These are phyloP conservation scores for Termitomyces sp. DNA, from an alignment of 768 basidiomycete species.

Conservation along the genomic window DNA sequence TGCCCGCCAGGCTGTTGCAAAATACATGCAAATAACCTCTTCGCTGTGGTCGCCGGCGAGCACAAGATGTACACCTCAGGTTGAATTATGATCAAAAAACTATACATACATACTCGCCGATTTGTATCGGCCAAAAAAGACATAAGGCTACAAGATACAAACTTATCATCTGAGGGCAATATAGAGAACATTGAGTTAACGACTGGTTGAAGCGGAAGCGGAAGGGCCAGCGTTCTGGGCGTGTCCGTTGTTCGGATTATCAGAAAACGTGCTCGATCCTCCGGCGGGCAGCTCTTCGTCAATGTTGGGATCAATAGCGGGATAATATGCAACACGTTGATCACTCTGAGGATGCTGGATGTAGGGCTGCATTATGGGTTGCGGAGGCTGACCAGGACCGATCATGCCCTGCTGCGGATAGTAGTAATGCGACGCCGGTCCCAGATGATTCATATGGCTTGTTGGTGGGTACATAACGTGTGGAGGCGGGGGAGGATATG, in stretches of 20 bases:
- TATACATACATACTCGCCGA: constrained; percentile 12
- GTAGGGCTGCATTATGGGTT: constrained; percentile 21
- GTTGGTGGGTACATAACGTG: constrained; percentile 16
- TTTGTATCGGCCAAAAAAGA: neutral
- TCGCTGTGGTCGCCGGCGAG: neutral
- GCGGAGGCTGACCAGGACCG: constrained; percentile 23
- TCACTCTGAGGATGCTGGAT: constrained; percentile 17
- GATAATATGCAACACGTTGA: constrained; percentile 29
- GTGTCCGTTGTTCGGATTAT: constrained; percentile 3
- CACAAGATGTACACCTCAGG: neutral
- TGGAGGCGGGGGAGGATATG: constrained; percentile 19
- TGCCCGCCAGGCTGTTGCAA: neutral
- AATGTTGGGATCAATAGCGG: constrained; percentile 38
- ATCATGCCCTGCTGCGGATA: constrained; percentile 20
- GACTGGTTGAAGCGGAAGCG: constrained; percentile 5
- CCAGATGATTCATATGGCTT: constrained; percentile 15
- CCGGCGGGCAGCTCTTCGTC: constrained; percentile 18
- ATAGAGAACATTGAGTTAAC: constrained; percentile 5
- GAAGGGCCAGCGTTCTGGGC: constrained; percentile 2
- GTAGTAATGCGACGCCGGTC: constrained; percentile 18
- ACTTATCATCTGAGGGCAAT: constrained; percentile 5
- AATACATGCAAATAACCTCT: neutral
- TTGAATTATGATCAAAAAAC: neutral
- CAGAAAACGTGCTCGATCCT: constrained; percentile 5
- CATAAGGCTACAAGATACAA: constrained; percentile 16